phyloP scores from a whole-genome alignment of 202 grass and related monocot genomes.

The Setaria italica region DNA sequence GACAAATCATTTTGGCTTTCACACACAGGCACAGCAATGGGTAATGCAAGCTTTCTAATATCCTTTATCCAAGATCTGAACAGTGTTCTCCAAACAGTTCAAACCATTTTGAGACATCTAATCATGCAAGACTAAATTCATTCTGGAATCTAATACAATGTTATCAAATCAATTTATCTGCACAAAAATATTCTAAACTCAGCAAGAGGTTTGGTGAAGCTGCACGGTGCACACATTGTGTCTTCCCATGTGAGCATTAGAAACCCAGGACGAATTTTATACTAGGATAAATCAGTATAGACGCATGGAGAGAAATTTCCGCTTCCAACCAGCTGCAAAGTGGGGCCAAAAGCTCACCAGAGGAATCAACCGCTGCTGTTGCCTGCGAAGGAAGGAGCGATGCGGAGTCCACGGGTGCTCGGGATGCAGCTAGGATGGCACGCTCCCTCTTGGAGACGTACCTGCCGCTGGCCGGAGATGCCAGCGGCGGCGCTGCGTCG shows the following conservation, averaged over 20 bases:
- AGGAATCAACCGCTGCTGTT: neutral
- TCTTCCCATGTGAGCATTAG: neutral
- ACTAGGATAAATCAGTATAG: slow-evolving; percentile 4
- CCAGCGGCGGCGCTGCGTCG: neutral
- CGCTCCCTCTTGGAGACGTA: slow-evolving; percentile 89
- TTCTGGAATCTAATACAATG: neutral
- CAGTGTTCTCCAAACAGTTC: slow-evolving; percentile 25
- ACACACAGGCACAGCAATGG: neutral
- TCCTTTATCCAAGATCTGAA: neutral
- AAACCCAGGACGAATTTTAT: neutral
- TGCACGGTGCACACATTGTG: neutral
- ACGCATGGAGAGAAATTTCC: neutral
- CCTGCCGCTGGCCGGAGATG: slow-evolving; percentile 34
- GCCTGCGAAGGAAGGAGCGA: neutral
- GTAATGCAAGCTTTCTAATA: neutral
- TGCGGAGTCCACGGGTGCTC: neutral
- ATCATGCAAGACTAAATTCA: neutral
- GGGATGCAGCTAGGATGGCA: slow-evolving; percentile 44
- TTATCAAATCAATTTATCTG: slow-evolving; percentile 1
- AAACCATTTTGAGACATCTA: neutral
- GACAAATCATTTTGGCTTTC: neutral
- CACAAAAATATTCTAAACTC: neutral
- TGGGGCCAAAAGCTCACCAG: slow-evolving; percentile 5
- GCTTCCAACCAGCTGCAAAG: neutral
- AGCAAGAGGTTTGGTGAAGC: neutral